Conservation (phyloP, 176 grass and related monocot species). For the Avena insularis region DNA sequence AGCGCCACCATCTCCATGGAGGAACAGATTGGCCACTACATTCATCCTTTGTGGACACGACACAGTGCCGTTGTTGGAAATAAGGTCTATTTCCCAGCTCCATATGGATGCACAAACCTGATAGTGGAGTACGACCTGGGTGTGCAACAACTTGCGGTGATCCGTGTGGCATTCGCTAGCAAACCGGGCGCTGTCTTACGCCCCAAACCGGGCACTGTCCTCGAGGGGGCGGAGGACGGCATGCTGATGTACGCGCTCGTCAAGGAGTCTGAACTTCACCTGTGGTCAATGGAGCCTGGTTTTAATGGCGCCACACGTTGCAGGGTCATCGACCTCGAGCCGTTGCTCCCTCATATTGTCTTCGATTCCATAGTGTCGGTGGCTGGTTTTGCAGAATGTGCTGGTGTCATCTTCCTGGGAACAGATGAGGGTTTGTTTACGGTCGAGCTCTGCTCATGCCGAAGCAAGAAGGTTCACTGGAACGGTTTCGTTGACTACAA, state of each 20-base stretch:
- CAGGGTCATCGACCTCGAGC: not conserved
- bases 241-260: not conserved
- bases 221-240: not conserved
- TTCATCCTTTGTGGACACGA: rapidly evolving
- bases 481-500: not conserved
- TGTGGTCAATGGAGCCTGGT: not conserved
- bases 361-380: not conserved
- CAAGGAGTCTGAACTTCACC: not conserved
- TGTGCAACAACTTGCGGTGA: not conserved
- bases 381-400: not conserved
- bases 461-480: not conserved
- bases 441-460: not conserved
- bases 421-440: not conserved
- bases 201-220: not conserved
- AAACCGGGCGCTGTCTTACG: too few species aligned
- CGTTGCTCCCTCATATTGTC: not conserved
- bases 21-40: not conserved
- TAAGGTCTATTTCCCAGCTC: not conserved
- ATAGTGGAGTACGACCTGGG: not conserved
- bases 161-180: not conserved
- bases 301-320: not conserved
- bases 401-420: not conserved
- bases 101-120: too few species aligned
- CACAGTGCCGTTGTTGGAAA: not conserved
- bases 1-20: not conserved